phyloP scores from a whole-genome alignment of 805 yeast species.

The Metschnikowia rubicola region DNA sequence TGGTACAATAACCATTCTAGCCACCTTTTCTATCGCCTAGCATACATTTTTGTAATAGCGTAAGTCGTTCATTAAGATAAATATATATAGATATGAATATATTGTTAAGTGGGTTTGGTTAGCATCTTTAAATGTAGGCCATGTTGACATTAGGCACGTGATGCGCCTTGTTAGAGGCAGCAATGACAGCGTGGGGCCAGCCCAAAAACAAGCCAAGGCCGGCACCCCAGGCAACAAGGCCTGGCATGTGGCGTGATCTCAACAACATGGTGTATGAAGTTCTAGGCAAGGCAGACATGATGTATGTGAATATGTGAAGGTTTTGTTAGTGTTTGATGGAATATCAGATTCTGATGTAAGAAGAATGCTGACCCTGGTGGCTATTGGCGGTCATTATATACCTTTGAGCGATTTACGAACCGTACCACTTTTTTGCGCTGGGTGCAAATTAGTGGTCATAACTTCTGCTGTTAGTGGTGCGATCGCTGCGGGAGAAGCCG shows the following conservation, averaged over 20 bases:
- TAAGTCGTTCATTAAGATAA: too few relatives aligned
- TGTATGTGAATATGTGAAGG: neutral
- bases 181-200: constrained; percentile 35
- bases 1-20: too few relatives aligned
- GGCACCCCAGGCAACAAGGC: constrained; percentile 29
- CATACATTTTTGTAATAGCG: too few relatives aligned
- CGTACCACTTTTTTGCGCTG: neutral
- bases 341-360: neutral
- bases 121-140: constrained; percentile 9
- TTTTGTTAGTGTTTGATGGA: neutral
- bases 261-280: constrained; percentile 24
- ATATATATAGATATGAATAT: neutral
- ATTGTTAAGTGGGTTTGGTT: too few relatives aligned
- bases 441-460: constrained; percentile 1
- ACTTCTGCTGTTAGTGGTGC: neutral
- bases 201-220: constrained; percentile 29
- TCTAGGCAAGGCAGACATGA: constrained; percentile 16
- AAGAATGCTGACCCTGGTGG: too few relatives aligned
- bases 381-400: too few relatives aligned
- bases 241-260: constrained; percentile 29
- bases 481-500: constrained; percentile 2
- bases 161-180: constrained; percentile 22
- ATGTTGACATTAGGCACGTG: constrained; percentile 29
- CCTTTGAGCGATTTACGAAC: neutral
- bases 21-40: too few relatives aligned